Evolutionary conservation across 164 flowering plant genomes (phyloP), one percentile per base, ranked within the genome.

Genomic region (Umbellularia californica): DNA sequence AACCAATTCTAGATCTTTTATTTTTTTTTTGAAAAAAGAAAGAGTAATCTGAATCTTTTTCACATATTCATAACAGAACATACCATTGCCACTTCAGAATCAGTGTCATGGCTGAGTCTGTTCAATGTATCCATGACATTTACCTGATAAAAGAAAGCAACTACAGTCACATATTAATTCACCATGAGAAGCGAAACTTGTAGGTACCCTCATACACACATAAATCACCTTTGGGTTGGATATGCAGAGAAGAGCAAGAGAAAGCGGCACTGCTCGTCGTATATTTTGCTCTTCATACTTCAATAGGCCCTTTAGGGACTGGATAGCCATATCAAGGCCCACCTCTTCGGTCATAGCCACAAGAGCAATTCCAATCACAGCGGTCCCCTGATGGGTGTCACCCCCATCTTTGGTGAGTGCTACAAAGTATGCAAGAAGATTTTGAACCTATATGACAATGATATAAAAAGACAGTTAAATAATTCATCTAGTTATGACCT

Each of bases 341-440:
- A 96, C 75, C 78, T 96, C 99, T 83, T 96, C 99, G 52, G 97
- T 97, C 99, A 96, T 94, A 68, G 99, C 94, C 10, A 96, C 91
- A 92, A 96, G 90, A 70, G 98, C 99, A 84, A 94, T 89, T 58
- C 99, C 99, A 74, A 96, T 91, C 60, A 96, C 97, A 79, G 99
- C 98, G 71, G 98, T 97, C 33, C 97, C 99, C 74, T 96, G 99
- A 80, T 89, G 94, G 60, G 85, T 86, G 83, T 92, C 97, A 73
- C 91, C 90, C 33, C 5, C 33, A 4, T 30, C 33, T 30, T 30
- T 30, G 70, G 92, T 92, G 84, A 92, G 99, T 75, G 90, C 87
- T 12, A 92, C 90, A 84, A 97, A 96, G 68, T 91, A 94, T 75
- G 94, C 98, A 62, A 96, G 85, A 80, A 96, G 90, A 83, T 89